Evolutionary conservation across 164 flowering plant genomes (phyloP).

Genomic region (Magnolia officinalis): DNA sequence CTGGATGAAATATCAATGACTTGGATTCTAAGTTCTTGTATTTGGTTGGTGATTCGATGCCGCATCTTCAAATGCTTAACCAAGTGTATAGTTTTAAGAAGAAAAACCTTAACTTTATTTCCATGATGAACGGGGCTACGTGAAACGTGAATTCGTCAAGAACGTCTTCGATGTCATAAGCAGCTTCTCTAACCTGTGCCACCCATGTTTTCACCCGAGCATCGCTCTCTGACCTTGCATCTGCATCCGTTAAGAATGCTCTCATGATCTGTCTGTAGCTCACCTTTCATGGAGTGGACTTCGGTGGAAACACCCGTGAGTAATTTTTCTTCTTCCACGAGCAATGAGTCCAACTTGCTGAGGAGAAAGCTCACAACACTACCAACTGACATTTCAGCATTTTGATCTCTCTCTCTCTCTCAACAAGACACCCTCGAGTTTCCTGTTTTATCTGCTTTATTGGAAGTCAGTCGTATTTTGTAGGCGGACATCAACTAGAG

Average conservation of each 20-base stretch:
- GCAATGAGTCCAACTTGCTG: no score
- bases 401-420: no score
- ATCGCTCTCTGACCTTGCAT: not conserved
- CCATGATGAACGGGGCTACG: no score
- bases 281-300: not conserved
- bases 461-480: no score
- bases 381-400: no score
- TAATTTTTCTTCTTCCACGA: no score
- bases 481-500: no score
- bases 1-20: not conserved
- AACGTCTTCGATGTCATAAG: slow-evolving; percentile 5
- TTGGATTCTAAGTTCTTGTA: not conserved
- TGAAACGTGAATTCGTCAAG: not conserved
- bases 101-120: not conserved
- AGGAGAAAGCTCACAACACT: no score
- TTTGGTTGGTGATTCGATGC: not conserved
- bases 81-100: not conserved
- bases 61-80: not conserved
- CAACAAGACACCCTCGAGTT: no score
- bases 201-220: not conserved
- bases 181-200: not conserved
- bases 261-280: slow-evolving; percentile 1
- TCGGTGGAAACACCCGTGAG: no score
- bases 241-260: slow-evolving; percentile 6
- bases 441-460: no score